Percentiles rank a stretch among this genome's conserved stretches.
Evolutionary conservation across 257 asterid species (phyloP).

Genomic region (Lycium barbarum): DNA sequence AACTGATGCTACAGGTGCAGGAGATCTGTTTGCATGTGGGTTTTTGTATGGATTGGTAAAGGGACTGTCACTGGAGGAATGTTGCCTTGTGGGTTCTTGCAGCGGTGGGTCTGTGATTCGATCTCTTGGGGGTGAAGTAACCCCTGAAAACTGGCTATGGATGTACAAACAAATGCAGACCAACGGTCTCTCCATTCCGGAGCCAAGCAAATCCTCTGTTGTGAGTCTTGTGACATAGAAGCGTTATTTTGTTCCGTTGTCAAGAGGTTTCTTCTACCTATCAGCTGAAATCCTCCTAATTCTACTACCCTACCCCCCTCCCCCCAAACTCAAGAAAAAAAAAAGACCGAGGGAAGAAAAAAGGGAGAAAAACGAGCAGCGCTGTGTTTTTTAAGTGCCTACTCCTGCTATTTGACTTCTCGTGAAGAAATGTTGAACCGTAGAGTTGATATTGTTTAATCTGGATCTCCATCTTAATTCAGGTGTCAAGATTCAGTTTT

Average conservation of each 20-base stretch:
- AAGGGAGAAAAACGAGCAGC: background rate
- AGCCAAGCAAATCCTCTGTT: constrained; percentile 21
- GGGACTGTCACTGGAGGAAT: constrained; percentile 78
- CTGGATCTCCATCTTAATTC: background rate
- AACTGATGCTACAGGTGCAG: constrained; percentile 95
- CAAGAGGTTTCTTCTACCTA: background rate
- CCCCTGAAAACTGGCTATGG: constrained; percentile 94
- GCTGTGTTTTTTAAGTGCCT: constrained; percentile 24
- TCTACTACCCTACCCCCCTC: background rate
- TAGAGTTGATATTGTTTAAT: background rate
- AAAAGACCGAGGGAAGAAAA: background rate
- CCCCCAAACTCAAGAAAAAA: background rate
- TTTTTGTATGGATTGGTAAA: constrained; percentile 88
- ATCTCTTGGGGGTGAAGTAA: constrained; percentile 90
- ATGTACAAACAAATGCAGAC: constrained; percentile 85
- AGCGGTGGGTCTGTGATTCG: constrained; percentile 94
- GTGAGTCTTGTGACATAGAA: background rate
- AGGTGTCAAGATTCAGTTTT: constrained; percentile 12
- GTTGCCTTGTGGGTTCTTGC: constrained; percentile 90
- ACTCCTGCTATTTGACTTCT: constrained; percentile 27
- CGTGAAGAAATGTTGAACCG: constrained; percentile 19
- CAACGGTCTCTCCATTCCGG: constrained; percentile 61
- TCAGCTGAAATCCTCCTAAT: background rate
- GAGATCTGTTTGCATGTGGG: constrained; percentile 96
- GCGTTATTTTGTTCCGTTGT: background rate